Percentiles rank a stretch among this genome's conserved stretches.
These are phyloP conservation scores for Favolaschia claudopus DNA, from an alignment of 768 basidiomycete genomes.

Conservation along the genomic window DNA sequence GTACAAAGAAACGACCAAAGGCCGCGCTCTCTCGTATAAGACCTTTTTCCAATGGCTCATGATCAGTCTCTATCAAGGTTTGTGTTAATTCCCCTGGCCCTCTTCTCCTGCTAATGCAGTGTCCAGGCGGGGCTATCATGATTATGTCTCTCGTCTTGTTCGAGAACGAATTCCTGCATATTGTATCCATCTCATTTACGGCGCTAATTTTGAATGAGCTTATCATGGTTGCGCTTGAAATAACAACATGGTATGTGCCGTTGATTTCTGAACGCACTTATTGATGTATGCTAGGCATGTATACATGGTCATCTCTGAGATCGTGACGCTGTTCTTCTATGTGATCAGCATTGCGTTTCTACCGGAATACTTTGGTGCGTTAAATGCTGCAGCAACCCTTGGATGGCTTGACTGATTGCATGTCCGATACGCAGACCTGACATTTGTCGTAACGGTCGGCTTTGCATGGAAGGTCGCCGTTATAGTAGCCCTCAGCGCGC, in stretches of 20 bases:
- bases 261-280: not conserved
- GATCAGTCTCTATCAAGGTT: slow-evolving; percentile 97
- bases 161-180: slow-evolving; percentile 97
- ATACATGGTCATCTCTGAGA: slow-evolving; percentile 93
- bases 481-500: slow-evolving; percentile 92
- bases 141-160: slow-evolving; percentile 95
- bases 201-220: slow-evolving; percentile 95
- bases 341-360: slow-evolving; percentile 91
- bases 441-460: slow-evolving; percentile 86
- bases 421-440: slow-evolving; percentile 66
- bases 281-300: slow-evolving; percentile 67
- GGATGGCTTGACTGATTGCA: slow-evolving; percentile 15
- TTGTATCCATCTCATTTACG: slow-evolving; percentile 98
- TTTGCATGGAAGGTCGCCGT: slow-evolving; percentile 96
- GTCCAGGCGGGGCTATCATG: slow-evolving; percentile 94
- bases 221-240: slow-evolving; percentile 98
- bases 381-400: not conserved
- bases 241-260: slow-evolving; percentile 86
- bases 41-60: slow-evolving; percentile 99
- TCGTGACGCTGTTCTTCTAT: slow-evolving; percentile 89
- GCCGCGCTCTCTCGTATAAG: slow-evolving; percentile 93
- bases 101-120: not conserved
- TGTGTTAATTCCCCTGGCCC: slow-evolving; percentile 9
- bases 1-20: slow-evolving; percentile 98
- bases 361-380: slow-evolving; percentile 95